Evolutionary conservation across 2,329 filamentous ascomycete genomes (phyloP).

Genomic region (Trichoderma citrinoviride): DNA sequence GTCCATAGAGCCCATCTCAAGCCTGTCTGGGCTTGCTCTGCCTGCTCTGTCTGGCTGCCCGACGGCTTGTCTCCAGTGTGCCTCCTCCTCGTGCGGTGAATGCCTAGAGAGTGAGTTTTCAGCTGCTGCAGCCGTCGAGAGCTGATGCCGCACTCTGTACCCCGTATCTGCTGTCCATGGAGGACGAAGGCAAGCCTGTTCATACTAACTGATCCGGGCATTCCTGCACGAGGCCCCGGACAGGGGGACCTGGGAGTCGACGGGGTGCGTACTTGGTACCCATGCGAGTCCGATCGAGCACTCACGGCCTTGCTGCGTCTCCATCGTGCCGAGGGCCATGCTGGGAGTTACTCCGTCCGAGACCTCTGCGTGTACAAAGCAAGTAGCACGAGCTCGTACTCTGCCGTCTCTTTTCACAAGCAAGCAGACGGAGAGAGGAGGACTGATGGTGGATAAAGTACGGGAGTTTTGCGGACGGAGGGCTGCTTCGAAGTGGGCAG

Average conservation of each 20-base stretch:
- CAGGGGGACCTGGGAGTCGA: too few species aligned
- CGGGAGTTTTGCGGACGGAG: too few species aligned
- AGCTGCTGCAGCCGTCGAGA: too few species aligned
- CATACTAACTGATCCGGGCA: too few species aligned
- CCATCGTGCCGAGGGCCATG: neutral
- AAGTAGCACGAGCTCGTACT: neutral
- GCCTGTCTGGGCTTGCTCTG: neutral
- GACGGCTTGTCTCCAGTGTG: neutral
- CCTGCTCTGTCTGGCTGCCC: neutral
- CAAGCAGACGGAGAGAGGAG: too few species aligned
- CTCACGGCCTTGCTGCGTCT: neutral
- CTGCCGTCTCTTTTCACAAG: too few species aligned
- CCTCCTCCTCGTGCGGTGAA: neutral
- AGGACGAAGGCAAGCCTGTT: too few species aligned
- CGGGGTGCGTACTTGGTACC: neutral
- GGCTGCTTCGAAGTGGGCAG: slow-evolving; percentile 7
- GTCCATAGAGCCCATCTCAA: neutral
- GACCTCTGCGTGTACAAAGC: neutral
- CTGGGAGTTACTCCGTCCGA: slow-evolving; percentile 10
- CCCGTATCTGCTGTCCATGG: too few species aligned
- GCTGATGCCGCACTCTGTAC: too few species aligned
- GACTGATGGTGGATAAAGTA: too few species aligned
- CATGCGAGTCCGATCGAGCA: neutral
- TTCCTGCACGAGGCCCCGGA: too few species aligned
- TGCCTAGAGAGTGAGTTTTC: too few species aligned